phyloP scores from a whole-genome alignment of 495 filamentous ascomycete species.

The Physcia stellaris region DNA sequence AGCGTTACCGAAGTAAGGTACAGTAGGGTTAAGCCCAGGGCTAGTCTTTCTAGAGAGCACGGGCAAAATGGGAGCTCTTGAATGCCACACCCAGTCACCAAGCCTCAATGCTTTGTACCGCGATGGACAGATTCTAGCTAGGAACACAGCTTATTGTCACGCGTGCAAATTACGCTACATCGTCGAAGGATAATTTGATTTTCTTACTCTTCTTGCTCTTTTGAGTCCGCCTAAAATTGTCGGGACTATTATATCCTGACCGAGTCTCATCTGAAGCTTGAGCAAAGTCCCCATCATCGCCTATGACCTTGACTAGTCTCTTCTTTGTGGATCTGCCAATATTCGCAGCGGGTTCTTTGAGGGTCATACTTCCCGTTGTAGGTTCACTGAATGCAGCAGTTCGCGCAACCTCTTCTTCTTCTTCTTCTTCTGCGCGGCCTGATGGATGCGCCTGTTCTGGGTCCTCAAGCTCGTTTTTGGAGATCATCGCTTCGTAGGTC shows the following conservation, averaged over 20 bases:
- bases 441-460: neutral
- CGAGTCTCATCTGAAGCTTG: neutral
- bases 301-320: neutral
- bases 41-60: too few species aligned
- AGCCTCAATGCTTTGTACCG: too few species aligned
- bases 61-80: too few species aligned
- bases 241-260: neutral
- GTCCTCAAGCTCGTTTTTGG: neutral
- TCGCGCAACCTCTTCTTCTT: neutral
- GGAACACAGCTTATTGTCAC: too few species aligned
- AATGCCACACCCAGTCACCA: too few species aligned
- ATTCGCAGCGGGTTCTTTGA: neutral
- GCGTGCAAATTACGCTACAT: too few species aligned
- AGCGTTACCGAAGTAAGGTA: too few species aligned
- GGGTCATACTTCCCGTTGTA: neutral
- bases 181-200: conserved; percentile 1
- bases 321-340: conserved; percentile 2
- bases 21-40: too few species aligned
- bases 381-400: neutral
- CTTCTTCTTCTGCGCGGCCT: neutral
- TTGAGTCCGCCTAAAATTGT: neutral
- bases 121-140: too few species aligned
- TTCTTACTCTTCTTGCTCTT: neutral
- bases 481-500: conserved; percentile 14
- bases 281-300: neutral